Evolutionary conservation across 306 rosid genomes (phyloP).

Genomic region (Heteromeles arbutifolia): DNA sequence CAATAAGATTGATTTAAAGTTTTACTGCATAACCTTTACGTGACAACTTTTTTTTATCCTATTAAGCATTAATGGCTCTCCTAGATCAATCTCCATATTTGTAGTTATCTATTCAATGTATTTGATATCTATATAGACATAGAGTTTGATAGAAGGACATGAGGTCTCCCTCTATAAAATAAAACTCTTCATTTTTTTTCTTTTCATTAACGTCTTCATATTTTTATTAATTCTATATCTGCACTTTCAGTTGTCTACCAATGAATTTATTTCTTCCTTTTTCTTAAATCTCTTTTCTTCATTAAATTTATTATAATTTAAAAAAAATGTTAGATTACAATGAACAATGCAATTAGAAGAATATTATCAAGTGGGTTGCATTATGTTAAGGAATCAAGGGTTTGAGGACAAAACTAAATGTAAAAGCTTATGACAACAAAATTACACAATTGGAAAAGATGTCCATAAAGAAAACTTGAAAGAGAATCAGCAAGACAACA

Average conservation of each 20-base stretch:
- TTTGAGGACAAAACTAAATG: too few relatives aligned
- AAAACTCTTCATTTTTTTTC: neutral
- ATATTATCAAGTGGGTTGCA: too few relatives aligned
- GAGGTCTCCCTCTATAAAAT: neutral
- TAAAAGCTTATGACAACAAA: too few relatives aligned
- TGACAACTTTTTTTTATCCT: constrained; percentile 6
- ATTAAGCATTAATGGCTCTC: neutral
- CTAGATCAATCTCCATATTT: constrained; percentile 34
- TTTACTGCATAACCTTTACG: neutral
- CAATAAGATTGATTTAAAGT: constrained; percentile 11
- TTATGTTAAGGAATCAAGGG: too few relatives aligned
- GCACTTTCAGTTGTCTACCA: neutral
- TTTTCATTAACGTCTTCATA: neutral
- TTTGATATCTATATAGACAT: neutral
- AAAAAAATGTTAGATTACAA: too few relatives aligned
- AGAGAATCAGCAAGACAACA: neutral
- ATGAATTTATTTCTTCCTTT: too few relatives aligned
- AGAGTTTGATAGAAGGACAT: neutral
- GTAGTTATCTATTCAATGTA: constrained; percentile 6
- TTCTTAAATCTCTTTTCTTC: too few relatives aligned
- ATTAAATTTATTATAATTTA: too few relatives aligned
- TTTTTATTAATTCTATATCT: neutral
- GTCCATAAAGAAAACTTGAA: neutral
- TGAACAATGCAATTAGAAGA: too few relatives aligned
- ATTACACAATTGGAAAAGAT: too few relatives aligned